Evolutionary conservation across 2,329 filamentous ascomycete genomes (phyloP), one percentile per base, ranked within the genome.

Genomic region (Hypoxylon sp.): DNA sequence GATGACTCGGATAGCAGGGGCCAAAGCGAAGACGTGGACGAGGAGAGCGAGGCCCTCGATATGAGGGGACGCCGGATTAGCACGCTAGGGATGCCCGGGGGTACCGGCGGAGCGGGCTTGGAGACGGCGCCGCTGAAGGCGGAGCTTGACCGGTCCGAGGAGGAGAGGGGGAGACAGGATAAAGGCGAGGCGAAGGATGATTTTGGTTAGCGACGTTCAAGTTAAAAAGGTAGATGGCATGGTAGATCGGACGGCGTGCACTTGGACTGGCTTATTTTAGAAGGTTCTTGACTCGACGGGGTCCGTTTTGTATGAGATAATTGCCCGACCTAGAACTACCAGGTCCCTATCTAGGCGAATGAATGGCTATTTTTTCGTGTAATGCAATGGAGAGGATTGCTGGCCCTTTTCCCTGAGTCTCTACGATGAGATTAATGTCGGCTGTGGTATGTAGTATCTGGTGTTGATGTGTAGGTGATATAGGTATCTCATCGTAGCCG

Each of bases 41-140:
- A 85, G 51, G 83, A 84, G 64, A 89, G 85, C 67, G 88, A 90
- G 76, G 84, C 86, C 20, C 80, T 91, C 22, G 85, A 87, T 55
- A 79, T 85, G 27, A 82, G 81, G 60, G 85, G 87, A 2, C 80
- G 86, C 73, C 83, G 89, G 65, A 83, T 84, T 65, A 91, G 90
- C 70, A 78, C 88, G 33, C 84, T 88, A 53, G 84, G 82, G 33
- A 79, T 80, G 54, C 79, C 80, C 51, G 82, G 78, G 13, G 82
- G 82, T 11, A 72, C 77, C 13, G 71, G 77, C 8, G 74, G 78
- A 6, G 68, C 77, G 2, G 77, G 74, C 53, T 79, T 89, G 46
- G 88, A 89, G 77, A 85, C 84, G 27, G 85, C 85, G 33, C 84
- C 85, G 69, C 74, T 88, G 50, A 68, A 72, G 33, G 71, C 73